Conservation (phyloP, 2,329 filamentous ascomycete species). For the Colletotrichum spaethianum region DNA sequence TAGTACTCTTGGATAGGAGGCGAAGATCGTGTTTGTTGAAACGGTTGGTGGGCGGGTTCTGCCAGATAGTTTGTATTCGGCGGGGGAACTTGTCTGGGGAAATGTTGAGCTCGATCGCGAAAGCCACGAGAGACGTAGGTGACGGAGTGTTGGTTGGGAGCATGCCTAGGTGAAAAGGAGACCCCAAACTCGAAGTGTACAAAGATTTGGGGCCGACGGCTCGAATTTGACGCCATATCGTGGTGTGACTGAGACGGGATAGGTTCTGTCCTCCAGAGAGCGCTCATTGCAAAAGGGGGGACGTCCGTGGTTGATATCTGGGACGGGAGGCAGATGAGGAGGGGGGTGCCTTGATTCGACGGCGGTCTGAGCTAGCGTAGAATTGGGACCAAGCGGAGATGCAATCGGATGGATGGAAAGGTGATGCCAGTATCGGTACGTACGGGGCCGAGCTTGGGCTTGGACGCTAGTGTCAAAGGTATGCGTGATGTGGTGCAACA, state of each 20-base stretch:
- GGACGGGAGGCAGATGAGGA: slow-evolving; percentile 22
- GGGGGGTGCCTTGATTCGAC: slow-evolving; percentile 26
- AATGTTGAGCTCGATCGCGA: slow-evolving; percentile 56
- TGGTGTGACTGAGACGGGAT: slow-evolving; percentile 45
- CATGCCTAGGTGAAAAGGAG: slow-evolving; percentile 61
- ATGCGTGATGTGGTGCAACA: slow-evolving; percentile 20
- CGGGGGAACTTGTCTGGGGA: slow-evolving; percentile 62
- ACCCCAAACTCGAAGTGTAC: slow-evolving; percentile 67
- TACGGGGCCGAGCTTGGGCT: slow-evolving; percentile 35
- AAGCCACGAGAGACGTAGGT: slow-evolving; percentile 63
- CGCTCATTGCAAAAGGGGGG: slow-evolving; percentile 43
- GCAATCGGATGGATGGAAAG: slow-evolving; percentile 30
- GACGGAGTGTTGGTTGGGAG: slow-evolving; percentile 60
- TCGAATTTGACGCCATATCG: slow-evolving; percentile 46
- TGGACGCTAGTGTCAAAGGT: slow-evolving; percentile 37
- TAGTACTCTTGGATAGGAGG: slow-evolving; percentile 42
- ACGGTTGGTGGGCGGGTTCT: slow-evolving; percentile 16
- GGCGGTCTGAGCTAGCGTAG: slow-evolving; percentile 33
- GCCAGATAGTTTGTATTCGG: slow-evolving; percentile 61
- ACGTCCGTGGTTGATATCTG: slow-evolving; percentile 32
- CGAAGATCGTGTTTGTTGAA: slow-evolving; percentile 37
- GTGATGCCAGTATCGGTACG: slow-evolving; percentile 22
- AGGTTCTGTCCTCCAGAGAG: slow-evolving; percentile 40
- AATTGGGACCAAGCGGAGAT: slow-evolving; percentile 38
- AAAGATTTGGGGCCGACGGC: slow-evolving; percentile 61